Base-by-base conservation (phyloP, 345 rosid genomes). In the Syzygium jambos region DNA sequence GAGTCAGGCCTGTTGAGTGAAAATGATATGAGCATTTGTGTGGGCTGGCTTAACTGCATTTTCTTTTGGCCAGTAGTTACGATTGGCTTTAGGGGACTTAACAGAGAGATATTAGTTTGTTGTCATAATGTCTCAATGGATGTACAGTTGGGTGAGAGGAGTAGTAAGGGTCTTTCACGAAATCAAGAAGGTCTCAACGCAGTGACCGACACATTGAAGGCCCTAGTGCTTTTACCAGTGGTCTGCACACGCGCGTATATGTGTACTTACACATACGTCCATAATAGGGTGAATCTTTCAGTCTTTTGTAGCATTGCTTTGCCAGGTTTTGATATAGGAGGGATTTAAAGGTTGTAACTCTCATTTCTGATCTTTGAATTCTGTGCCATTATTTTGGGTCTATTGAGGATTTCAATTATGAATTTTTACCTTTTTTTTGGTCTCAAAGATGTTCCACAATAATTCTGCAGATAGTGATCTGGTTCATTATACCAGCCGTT, bases 401-500 rank as follows among this genome's bases (percentile, higher is more conserved):
- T 73, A 19, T 73, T 73, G 49, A 38, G 80, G 46, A 34, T 10
- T 5, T 73, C 49, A 2, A 73, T 73, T 19, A 49, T 38, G 85
- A 83, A 83, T 9, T 15, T 83, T 83, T 52, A 51, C 54, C 85
- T 25, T 56, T 46, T 85, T 85, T n/a, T 52, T 38, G 73, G 27
- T 15, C 61, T 57, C 23, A 49, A 55, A 87, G 46, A 51, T 82
- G 49, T 78, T 87, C 78, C 25, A 51, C 52, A 51, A 17, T 83
- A 19, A 22, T 88, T 88, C 27, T 88, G 89, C 95, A 95, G 98
- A 93, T 95, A 13, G 93, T 95, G 86, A 92, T 95, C 49, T 94
- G 98, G 94, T 93, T 96, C 86, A 90, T 94, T 23, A 92, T 95
- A 85, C 95, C 97, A 12, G 93, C 93, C 23, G 90, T 94, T 80